These are phyloP conservation scores for Geopyxis carbonaria DNA, from an alignment of 495 filamentous ascomycete genomes.

Conservation along the genomic window DNA sequence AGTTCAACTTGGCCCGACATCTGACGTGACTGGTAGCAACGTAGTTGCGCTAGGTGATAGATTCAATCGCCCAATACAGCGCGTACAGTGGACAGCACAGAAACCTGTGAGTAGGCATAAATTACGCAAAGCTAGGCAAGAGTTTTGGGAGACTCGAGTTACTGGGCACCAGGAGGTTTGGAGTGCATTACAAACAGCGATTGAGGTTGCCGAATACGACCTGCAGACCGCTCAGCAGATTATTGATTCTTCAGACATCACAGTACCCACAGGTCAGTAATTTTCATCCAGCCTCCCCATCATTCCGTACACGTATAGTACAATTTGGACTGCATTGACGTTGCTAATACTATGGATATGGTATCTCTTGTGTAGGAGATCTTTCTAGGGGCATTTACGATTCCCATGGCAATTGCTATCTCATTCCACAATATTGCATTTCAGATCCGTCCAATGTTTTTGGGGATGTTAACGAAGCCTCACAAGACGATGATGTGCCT, in stretches of 20 bases:
- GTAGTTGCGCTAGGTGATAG: no score
- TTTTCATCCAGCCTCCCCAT: no score
- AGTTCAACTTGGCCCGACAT: no score
- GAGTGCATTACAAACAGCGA: slow-evolving; percentile 49
- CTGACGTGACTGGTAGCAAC: no score
- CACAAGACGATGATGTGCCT: slow-evolving; percentile 35
- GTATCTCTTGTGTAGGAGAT: slow-evolving; percentile 34
- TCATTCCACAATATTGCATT: slow-evolving; percentile 58
- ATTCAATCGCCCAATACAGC: no score
- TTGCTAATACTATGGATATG: neutral
- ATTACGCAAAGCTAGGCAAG: slow-evolving; percentile 36
- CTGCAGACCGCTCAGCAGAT: slow-evolving; percentile 60
- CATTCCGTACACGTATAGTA: no score
- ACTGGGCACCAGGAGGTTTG: slow-evolving; percentile 62
- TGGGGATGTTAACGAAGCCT: slow-evolving; percentile 27
- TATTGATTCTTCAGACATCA: slow-evolving; percentile 60
- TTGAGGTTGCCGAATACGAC: slow-evolving; percentile 48
- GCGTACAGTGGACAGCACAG: slow-evolving; percentile 37
- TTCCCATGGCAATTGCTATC: slow-evolving; percentile 55
- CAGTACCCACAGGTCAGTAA: slow-evolving; percentile 44
- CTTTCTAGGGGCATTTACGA: slow-evolving; percentile 63
- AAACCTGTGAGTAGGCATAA: slow-evolving; percentile 37
- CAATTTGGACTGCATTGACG: no score
- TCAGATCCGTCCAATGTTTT: slow-evolving; percentile 56
- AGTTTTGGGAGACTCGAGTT: slow-evolving; percentile 74